These are phyloP conservation scores for Conringia planisiliqua DNA, from an alignment of 345 rosid species.

Conservation along the genomic window DNA sequence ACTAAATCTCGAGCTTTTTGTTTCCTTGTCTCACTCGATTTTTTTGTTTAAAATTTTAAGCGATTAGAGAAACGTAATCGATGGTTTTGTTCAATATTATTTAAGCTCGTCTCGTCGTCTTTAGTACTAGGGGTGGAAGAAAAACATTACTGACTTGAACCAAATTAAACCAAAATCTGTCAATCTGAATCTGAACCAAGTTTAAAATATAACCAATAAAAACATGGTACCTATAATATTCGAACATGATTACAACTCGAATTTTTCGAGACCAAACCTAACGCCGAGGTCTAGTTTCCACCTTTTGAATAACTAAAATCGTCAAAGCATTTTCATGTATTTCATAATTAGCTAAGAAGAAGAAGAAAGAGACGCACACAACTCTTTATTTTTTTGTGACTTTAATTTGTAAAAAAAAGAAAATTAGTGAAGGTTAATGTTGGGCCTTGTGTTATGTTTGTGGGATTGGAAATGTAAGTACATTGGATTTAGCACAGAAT, in stretches of 20 bases:
- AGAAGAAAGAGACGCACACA: background rate
- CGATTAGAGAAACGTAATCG: background rate
- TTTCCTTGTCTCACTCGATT: background rate
- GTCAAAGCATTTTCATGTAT: too few relatives aligned
- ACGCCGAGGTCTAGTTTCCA: too few relatives aligned
- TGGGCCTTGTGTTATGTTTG: background rate
- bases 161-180: background rate
- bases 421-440: background rate
- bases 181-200: background rate
- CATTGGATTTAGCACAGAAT: background rate
- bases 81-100: slow-evolving; percentile 12
- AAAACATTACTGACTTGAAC: background rate
- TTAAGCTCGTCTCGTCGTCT: background rate
- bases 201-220: too few relatives aligned
- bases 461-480: background rate
- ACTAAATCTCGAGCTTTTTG: background rate
- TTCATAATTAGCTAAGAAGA: too few relatives aligned
- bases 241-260: too few relatives aligned
- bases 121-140: background rate
- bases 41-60: background rate
- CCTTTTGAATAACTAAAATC: too few relatives aligned
- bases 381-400: background rate
- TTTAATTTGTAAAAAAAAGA: background rate
- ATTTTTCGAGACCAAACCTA: too few relatives aligned
- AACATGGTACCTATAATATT: too few relatives aligned